A percentile compares a stretch with the other conserved stretches of the same genome.
Conservation (phyloP, 2,329 filamentous ascomycete genomes). For the Xylaria arbuscula region DNA sequence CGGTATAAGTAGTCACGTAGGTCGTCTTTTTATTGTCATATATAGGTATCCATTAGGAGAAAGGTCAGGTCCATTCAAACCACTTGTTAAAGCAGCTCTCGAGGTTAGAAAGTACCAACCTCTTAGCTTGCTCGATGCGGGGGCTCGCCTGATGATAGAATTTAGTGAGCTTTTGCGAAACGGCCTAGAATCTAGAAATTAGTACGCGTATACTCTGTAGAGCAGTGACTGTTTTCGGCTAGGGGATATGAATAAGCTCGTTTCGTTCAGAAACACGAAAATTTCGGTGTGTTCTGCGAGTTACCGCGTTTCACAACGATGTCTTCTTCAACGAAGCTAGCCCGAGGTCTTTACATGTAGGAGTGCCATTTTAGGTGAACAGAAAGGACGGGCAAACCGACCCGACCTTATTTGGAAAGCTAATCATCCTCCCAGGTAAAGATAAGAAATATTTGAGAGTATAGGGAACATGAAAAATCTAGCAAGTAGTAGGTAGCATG, state of each 20-base stretch:
- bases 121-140: conserved; percentile 15
- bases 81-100: too few relatives aligned
- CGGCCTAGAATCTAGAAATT: conserved; percentile 7
- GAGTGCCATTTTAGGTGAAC: conserved; percentile 1
- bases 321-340: neutral
- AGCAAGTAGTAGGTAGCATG: neutral
- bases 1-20: too few relatives aligned
- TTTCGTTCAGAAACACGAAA: neutral
- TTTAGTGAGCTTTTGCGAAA: conserved; percentile 7
- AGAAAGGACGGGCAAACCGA: neutral
- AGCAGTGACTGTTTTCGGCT: neutral
- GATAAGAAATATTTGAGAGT: neutral
- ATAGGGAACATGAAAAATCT: neutral
- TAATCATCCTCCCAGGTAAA: too few relatives aligned
- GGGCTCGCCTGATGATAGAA: conserved; percentile 14
- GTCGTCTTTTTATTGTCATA: too few relatives aligned
- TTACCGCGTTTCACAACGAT: neutral
- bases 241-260: neutral
- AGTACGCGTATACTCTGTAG: too few relatives aligned
- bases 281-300: too few relatives aligned
- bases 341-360: neutral
- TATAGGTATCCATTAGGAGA: too few relatives aligned
- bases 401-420: neutral
- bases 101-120: too few relatives aligned
- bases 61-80: too few relatives aligned